A percentile compares a stretch with the other conserved stretches of the same genome.
phyloP scores from a whole-genome alignment of 2,329 filamentous ascomycete genomes.

The Aureobasidium sp. region DNA sequence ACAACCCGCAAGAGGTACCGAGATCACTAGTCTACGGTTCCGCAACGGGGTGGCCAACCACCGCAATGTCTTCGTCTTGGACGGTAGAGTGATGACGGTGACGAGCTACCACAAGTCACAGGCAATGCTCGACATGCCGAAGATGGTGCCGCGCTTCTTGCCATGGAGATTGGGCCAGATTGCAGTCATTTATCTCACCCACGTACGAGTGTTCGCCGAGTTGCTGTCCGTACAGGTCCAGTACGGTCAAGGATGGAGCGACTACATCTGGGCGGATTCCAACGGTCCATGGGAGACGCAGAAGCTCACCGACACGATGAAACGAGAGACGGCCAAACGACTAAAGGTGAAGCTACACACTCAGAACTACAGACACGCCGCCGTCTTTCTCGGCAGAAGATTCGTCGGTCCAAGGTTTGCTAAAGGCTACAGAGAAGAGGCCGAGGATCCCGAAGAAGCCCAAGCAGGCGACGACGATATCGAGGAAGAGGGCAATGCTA shows the following conservation, averaged over 20 bases:
- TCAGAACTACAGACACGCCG: not conserved
- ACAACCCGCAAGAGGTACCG: constrained; percentile 14
- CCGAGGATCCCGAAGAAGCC: not conserved
- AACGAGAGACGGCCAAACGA: not conserved
- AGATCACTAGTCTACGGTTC: constrained; percentile 17
- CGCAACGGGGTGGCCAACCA: constrained; percentile 17
- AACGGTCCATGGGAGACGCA: not conserved
- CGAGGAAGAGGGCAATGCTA: not conserved
- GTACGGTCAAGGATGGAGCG: not conserved
- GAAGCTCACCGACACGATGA: not conserved
- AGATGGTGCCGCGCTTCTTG: constrained; percentile 21
- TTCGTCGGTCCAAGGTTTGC: not conserved
- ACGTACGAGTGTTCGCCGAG: constrained; percentile 15
- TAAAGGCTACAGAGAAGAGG: not conserved
- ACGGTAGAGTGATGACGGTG: constrained; percentile 17
- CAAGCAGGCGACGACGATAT: not conserved
- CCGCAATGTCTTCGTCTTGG: constrained; percentile 18
- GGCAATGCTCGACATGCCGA: constrained; percentile 19
- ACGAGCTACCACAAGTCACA: constrained; percentile 21
- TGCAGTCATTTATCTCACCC: too few relatives aligned
- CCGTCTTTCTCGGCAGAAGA: not conserved
- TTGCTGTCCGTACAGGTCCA: not conserved
- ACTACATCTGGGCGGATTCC: not conserved
- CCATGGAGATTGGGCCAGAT: constrained; percentile 18
- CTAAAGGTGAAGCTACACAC: not conserved